phyloP scores from a whole-genome alignment of 306 rosid genomes.

The Citrullus mucosospermus region DNA sequence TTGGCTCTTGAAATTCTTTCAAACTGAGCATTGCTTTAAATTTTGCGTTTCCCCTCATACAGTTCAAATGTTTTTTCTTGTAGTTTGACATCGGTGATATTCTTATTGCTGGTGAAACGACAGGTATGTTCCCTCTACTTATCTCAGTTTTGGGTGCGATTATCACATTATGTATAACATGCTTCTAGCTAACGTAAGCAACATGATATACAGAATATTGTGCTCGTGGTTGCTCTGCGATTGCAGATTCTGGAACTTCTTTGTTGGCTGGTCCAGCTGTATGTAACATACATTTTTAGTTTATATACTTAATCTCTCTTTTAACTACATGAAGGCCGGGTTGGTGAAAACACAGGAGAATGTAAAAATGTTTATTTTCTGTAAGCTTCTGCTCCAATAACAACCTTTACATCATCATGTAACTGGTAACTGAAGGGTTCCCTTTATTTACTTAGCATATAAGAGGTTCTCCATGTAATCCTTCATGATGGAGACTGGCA shows the following conservation, averaged over 20 bases:
- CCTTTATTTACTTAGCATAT: neutral
- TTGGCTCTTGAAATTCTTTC: constrained; percentile 16
- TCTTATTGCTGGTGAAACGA: constrained; percentile 54
- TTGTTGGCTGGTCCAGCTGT: constrained; percentile 92
- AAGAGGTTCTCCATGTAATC: neutral
- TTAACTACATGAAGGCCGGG: neutral
- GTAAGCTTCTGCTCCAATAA: neutral
- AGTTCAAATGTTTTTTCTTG: constrained; percentile 2
- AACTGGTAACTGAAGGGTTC: neutral
- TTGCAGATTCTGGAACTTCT: constrained; percentile 97
- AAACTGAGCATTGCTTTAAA: neutral
- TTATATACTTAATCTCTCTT: constrained; percentile 2
- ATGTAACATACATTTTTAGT: constrained; percentile 11
- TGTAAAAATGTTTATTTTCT: neutral
- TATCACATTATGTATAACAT: neutral
- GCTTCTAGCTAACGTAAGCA: constrained; percentile 21
- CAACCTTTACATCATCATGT: neutral
- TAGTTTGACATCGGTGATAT: constrained; percentile 88
- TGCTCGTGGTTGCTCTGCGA: constrained; percentile 53
- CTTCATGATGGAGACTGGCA: neutral
- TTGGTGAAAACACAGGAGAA: neutral
- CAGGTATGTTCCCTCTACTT: constrained; percentile 35
- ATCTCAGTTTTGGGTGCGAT: neutral
- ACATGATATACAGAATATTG: constrained; percentile 57
- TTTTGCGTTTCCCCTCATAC: neutral